Evolutionary conservation across 2,329 filamentous ascomycete genomes (phyloP).

Genomic region (Sclerotinia glacialis): DNA sequence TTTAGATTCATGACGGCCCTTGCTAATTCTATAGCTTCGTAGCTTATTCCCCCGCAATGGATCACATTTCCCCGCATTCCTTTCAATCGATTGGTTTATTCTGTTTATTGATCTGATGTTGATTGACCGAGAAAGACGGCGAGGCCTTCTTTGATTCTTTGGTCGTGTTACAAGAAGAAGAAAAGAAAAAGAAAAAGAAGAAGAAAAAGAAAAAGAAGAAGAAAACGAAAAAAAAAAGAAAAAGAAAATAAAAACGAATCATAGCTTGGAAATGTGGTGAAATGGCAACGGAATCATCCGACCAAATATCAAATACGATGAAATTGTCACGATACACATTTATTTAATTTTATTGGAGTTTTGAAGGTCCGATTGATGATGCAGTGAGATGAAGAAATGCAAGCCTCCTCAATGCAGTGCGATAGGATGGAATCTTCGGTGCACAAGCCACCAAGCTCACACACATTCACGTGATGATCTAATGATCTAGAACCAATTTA

Average conservation of each 20-base stretch:
- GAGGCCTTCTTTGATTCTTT: not conserved
- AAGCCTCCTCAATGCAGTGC: not conserved
- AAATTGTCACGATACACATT: not conserved
- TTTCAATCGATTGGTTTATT: not conserved
- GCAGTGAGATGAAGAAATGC: slow-evolving; percentile 15
- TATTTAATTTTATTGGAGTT: not conserved
- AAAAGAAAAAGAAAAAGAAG: not conserved
- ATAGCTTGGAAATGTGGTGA: not conserved
- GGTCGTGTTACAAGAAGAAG: not conserved
- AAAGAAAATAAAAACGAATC: not conserved
- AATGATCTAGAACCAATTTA: too few species aligned
- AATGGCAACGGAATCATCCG: slow-evolving; percentile 2
- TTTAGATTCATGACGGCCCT: not conserved
- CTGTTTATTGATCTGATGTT: too few species aligned
- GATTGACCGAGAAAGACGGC: not conserved
- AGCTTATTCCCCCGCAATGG: not conserved
- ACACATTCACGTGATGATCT: not conserved
- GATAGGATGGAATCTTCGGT: slow-evolving; percentile 13
- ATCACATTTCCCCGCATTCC: slow-evolving; percentile 12
- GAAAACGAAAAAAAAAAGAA: not conserved
- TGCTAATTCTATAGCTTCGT: not conserved
- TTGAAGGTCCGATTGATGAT: slow-evolving; percentile 13
- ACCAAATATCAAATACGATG: not conserved
- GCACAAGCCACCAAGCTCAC: slow-evolving; percentile 2
- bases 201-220: not conserved